Base-by-base conservation (phyloP, 1,284 basidiomycete species). In the Gastroboletus turbinatus region DNA sequence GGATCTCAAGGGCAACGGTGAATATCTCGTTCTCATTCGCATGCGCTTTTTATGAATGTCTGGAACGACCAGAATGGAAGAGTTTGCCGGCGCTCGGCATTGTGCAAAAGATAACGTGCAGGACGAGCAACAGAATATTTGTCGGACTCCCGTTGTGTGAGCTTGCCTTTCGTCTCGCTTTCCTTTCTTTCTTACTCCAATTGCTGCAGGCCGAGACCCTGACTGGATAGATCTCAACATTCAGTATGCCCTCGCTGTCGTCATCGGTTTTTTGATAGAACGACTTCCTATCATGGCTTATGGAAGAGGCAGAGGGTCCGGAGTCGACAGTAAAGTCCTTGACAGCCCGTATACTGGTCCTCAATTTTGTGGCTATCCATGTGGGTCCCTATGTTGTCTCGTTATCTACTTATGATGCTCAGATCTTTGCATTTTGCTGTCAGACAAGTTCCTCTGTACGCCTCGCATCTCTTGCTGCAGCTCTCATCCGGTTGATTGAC, bases 361-460 rank as follows among this genome's bases (percentile, higher is more conserved):
- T 75, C 42, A 78, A 76, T 53, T 74, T 80, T 33, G 73, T 73
- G 0, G 73, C 77, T 1, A 70, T 78, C 17, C 75, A 79, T n/a
- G 60, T 62, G 39, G 17, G 60, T 57, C 19, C 21, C 30, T 2
- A n/a, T 29, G 4, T 35, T 8, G 17, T 5, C n/a, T 32, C 32
- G 2, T 38, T 8, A 2, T 19, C 2, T 35, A 19, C 6, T 2
- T 19, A n/a, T n/a, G n/a, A 36, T 1, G n/a, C 1, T 35, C 29
- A 33, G 13, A 16, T 9, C 0, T 4, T 19, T 10, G 1, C 1
- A 17, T 39, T 4, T 19, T n/a, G 9, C 0, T 6, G 21, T 14
- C 19, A 67, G 65, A 52, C 63, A 2, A 23, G 63, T 25, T 56
- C 65, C 1, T 36, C 17, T 1, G 67, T 67, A 33, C 4, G 65